Evolutionary conservation across 129 eudicot species (phyloP), one percentile per base, ranked within the genome.

Genomic region (Pittosporum tobira): DNA sequence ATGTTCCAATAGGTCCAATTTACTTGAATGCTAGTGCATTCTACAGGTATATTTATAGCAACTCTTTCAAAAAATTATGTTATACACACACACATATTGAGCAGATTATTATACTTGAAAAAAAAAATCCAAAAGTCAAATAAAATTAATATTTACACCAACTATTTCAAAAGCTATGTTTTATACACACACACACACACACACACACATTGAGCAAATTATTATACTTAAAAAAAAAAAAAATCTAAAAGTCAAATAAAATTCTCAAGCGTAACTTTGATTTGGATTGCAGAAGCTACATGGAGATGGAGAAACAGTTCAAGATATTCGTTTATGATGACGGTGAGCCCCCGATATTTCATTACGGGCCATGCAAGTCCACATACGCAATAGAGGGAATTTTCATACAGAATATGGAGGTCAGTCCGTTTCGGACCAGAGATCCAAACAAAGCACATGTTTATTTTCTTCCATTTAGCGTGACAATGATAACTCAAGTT

Each of bases 301-400:
- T 66, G 70, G 85, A 79, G 49, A 79, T 79, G 80, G 80, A 63
- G 48, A 68, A 75, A 34, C 27, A 42, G 56, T 29, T 75, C 47
- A 75, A 75, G 59, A 44, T 75, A 6, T 79, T 22, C 43, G 43
- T 75, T 2, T 79, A 79, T 26, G 75, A 71, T 53, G 80, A 75
- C 63, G 85, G 85, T 5, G 81, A 79, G 1, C 78, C 70, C 31
- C 85, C 85, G 0, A 50, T 79, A 3, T 66, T 79, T 25, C 85
- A 75, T 23, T 63, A 27, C 27, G 75, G 80, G 3, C 75, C 75
- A 6, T 63, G 80, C 57, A 63, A 68, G 48, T 45, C 58, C 1
- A 75, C 61, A 13, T 69, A 69, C 28, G 15, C 74, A 1, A 69
- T 36, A 46, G 74, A 69, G 10, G 74, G 74, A 37, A 48, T 14